These are phyloP conservation scores for Setaria viridis DNA, from an alignment of 202 grass and related monocot species.

Conservation along the genomic window DNA sequence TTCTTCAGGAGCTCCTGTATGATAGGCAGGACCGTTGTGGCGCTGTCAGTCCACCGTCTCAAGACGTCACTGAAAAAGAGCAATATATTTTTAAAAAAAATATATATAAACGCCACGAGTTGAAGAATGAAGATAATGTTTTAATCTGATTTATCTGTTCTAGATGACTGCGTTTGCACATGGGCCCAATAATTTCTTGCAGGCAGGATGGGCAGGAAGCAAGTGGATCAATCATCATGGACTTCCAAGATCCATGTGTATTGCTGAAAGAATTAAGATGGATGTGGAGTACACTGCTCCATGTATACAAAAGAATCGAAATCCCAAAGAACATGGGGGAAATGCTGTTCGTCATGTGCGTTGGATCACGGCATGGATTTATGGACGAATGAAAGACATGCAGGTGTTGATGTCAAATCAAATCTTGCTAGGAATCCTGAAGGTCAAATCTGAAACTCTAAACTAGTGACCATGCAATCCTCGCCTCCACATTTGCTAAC, in stretches of 20 bases:
- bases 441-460: constrained; percentile 13
- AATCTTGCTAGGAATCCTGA: neutral
- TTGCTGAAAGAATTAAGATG: neutral
- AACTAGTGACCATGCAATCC: constrained; percentile 33
- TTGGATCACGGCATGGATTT: neutral
- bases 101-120: neutral
- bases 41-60: constrained; percentile 55
- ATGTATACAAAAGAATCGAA: neutral
- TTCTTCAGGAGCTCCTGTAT: constrained; percentile 66
- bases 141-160: neutral
- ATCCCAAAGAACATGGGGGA: neutral
- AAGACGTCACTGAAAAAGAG: constrained; percentile 59
- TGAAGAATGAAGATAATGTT: neutral
- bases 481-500: constrained; percentile 10
- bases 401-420: neutral
- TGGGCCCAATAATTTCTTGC: constrained; percentile 30
- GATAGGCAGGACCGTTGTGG: constrained; percentile 65
- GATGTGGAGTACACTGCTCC: neutral
- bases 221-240: constrained; percentile 37
- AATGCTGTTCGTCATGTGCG: constrained; percentile 22
- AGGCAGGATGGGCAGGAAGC: constrained; percentile 29
- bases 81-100: neutral
- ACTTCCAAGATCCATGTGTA: neutral
- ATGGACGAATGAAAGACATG: neutral
- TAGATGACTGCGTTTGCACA: constrained; percentile 34